Conservation (phyloP, 805 yeast genomes). For the Saccharomycopsis capsularis region DNA sequence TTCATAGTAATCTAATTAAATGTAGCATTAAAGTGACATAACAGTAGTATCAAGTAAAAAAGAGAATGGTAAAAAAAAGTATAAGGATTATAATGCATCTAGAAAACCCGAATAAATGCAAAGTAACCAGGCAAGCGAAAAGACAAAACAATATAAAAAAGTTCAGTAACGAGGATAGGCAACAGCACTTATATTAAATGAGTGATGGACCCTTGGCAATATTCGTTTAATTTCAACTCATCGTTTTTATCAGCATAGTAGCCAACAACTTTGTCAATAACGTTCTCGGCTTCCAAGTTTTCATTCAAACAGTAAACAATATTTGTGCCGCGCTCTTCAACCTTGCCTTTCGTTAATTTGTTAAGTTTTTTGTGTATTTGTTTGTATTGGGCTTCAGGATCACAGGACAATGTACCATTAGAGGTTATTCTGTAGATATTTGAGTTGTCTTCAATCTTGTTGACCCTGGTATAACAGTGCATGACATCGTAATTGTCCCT, state of each 20-base stretch:
- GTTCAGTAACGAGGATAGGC: too few relatives aligned
- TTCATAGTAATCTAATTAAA: too few relatives aligned
- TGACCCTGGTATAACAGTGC: constrained; percentile 21
- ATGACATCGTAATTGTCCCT: constrained; percentile 18
- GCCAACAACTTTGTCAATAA: constrained; percentile 21
- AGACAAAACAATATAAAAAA: too few relatives aligned
- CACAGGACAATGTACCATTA: constrained; percentile 20
- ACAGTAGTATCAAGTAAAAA: too few relatives aligned
- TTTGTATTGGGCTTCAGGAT: constrained; percentile 18
- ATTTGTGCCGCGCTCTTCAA: background rate
- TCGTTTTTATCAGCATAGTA: constrained; percentile 9
- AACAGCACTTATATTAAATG: background rate
- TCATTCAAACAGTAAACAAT: constrained; percentile 17
- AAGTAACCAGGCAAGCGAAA: too few relatives aligned
- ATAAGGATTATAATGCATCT: too few relatives aligned
- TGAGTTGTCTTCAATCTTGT: background rate
- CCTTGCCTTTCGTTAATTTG: background rate
- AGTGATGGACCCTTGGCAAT: constrained; percentile 6
- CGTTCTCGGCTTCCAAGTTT: constrained; percentile 11
- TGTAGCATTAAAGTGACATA: too few relatives aligned
- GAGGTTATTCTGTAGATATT: constrained; percentile 16
- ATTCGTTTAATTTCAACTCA: constrained; percentile 5
- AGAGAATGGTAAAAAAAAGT: too few relatives aligned
- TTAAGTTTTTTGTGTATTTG: constrained; percentile 18
- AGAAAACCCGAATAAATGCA: too few relatives aligned